Evolutionary conservation across 345 rosid genomes (phyloP).

Genomic region (Durio zibethinus): DNA sequence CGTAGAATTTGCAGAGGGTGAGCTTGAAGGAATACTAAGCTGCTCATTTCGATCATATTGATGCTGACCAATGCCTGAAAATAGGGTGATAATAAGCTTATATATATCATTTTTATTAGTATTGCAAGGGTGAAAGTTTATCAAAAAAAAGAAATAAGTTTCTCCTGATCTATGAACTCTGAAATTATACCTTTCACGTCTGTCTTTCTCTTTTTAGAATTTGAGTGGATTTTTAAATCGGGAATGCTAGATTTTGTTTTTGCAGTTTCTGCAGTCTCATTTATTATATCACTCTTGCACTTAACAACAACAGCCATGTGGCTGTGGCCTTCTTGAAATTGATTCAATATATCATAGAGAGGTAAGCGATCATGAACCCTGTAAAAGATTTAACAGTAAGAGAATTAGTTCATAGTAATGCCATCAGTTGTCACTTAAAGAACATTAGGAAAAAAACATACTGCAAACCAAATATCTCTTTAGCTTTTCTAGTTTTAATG

Average conservation of each 20-base stretch:
- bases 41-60: constrained; percentile 21
- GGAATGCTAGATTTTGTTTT: constrained; percentile 10
- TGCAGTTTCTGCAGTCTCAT: constrained; percentile 30
- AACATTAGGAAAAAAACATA: not conserved
- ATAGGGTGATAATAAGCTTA: not conserved
- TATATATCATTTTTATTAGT: not conserved
- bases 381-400: constrained; percentile 4
- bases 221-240: constrained; percentile 8
- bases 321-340: constrained; percentile 70
- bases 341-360: constrained; percentile 69
- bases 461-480: not conserved
- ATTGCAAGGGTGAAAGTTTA: not conserved
- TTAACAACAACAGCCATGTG: constrained; percentile 78
- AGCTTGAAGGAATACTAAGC: constrained; percentile 16
- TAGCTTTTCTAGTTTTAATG: not conserved
- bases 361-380: constrained; percentile 63
- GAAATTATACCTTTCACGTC: constrained; percentile 22
- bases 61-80: constrained; percentile 22
- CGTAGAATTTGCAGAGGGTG: constrained; percentile 21
- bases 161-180: not conserved
- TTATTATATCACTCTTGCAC: constrained; percentile 22
- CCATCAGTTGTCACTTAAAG: not conserved
- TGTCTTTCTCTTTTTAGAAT: not conserved
- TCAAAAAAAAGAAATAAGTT: not conserved
- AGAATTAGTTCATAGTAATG: not conserved